A percentile compares a stretch with the other conserved stretches of the same genome.
These are phyloP conservation scores for Ruellia speciosa DNA, from an alignment of 305 asterid species.

Conservation along the genomic window DNA sequence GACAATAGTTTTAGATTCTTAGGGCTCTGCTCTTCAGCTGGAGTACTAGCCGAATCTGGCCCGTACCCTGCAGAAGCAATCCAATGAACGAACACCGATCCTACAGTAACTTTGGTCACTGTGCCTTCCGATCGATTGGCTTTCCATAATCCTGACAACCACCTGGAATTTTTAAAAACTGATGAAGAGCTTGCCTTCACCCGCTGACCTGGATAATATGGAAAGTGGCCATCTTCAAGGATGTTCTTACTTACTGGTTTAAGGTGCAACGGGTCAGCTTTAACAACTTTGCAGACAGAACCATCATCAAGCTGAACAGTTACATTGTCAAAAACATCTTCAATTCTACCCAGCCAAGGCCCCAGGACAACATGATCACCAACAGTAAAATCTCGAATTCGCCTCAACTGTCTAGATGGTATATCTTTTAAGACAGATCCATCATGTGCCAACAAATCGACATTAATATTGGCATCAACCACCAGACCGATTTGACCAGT, in stretches of 20 bases:
- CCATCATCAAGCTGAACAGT: conserved; percentile 90
- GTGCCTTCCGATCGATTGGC: conserved; percentile 81
- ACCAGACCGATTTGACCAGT: conserved; percentile 89
- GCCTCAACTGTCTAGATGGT: conserved; percentile 55
- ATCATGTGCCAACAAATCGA: conserved; percentile 55
- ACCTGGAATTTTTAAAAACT: conserved; percentile 82
- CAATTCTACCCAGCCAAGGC: conserved; percentile 92
- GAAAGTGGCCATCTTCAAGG: conserved; percentile 78
- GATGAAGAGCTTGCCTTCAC: conserved; percentile 86
- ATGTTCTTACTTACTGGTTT: conserved; percentile 65
- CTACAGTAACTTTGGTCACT: conserved; percentile 84
- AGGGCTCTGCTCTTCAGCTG: conserved; percentile 84
- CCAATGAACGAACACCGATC: conserved; percentile 82
- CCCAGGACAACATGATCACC: conserved; percentile 94
- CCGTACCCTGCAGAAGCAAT: conserved; percentile 96
- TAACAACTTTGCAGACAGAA: conserved; percentile 77
- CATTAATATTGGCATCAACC: conserved; percentile 57
- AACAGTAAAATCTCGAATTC: conserved; percentile 69
- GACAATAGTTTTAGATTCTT: conserved; percentile 71
- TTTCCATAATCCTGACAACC: conserved; percentile 95
- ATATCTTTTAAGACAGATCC: conserved; percentile 46
- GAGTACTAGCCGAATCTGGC: conserved; percentile 60
- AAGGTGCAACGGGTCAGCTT: conserved; percentile 78
- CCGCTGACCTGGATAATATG: conserved; percentile 95
- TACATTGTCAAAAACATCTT: conserved; percentile 85